Evolutionary conservation across 345 rosid genomes (phyloP).

Genomic region (Hibiscus mutabilis): DNA sequence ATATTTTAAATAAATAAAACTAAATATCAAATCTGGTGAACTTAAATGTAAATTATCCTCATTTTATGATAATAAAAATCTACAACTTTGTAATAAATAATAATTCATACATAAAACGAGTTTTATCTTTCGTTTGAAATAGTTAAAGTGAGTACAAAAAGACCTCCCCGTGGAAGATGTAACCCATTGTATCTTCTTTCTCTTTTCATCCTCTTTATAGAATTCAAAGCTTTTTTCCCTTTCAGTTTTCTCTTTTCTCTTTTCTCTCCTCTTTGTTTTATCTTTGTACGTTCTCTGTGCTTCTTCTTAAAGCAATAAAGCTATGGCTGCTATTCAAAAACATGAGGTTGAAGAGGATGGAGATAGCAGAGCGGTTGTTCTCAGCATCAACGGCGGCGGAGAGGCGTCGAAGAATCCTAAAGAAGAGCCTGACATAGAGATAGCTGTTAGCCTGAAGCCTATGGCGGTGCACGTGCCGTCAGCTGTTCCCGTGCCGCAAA

Average conservation of each 20-base stretch:
- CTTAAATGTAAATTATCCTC: too few relatives aligned
- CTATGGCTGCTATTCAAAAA: slow-evolving; percentile 31
- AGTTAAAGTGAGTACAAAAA: not conserved
- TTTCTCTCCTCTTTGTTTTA: not conserved
- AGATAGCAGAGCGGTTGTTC: slow-evolving; percentile 22
- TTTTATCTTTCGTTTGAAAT: not conserved
- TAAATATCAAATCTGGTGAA: too few relatives aligned
- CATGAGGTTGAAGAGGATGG: slow-evolving; percentile 25
- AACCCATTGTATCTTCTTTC: not conserved
- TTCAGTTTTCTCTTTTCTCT: not conserved
- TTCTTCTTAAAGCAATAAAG: not conserved
- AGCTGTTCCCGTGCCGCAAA: slow-evolving; percentile 24
- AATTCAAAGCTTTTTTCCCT: not conserved
- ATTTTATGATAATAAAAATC: too few relatives aligned
- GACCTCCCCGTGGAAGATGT: not conserved
- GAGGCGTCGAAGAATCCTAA: not conserved
- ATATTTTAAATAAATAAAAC: too few relatives aligned
- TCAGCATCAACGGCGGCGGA: slow-evolving; percentile 25
- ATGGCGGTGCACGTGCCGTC: slow-evolving; percentile 31
- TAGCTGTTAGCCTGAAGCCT: slow-evolving; percentile 17
- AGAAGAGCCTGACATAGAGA: slow-evolving; percentile 33
- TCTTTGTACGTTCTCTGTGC: not conserved
- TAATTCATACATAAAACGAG: not conserved
- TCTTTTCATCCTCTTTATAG: not conserved
- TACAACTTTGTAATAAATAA: too few relatives aligned